These are phyloP conservation scores for Globisporangium irregulare DNA, from an alignment of 352 stramenopile species.

Conservation along the genomic window DNA sequence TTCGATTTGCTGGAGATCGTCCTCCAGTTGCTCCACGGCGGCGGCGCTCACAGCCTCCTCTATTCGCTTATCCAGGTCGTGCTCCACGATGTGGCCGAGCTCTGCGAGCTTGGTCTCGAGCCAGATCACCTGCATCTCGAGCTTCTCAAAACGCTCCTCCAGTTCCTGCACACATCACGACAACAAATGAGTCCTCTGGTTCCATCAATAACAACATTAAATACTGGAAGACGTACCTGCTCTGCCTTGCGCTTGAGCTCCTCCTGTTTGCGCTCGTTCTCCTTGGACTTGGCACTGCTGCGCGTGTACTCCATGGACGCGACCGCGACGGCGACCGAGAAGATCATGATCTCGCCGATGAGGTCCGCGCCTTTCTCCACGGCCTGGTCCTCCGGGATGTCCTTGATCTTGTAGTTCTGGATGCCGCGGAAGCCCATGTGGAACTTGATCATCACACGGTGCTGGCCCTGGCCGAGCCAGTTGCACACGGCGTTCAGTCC, in stretches of 20 bases:
- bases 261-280: conserved; percentile 57
- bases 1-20: conserved; percentile 13
- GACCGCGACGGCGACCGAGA: conserved; percentile 65
- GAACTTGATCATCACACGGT: conserved; percentile 58
- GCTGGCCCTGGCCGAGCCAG: conserved; percentile 61
- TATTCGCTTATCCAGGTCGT: conserved; percentile 19
- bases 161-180: conserved; percentile 21
- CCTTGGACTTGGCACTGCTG: conserved; percentile 49
- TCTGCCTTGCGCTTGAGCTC: conserved; percentile 47
- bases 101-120: conserved; percentile 39
- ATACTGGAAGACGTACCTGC: conserved; percentile 14
- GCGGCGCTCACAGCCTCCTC: conserved; percentile 13
- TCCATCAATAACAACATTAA: not conserved
- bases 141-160: conserved; percentile 46
- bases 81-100: conserved; percentile 36
- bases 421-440: conserved; percentile 83
- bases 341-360: conserved; percentile 77
- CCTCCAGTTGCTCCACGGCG: conserved; percentile 11
- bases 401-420: conserved; percentile 77
- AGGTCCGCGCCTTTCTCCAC: conserved; percentile 77
- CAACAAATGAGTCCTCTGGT: not conserved
- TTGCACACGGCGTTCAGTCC: conserved; percentile 60
- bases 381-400: conserved; percentile 62
- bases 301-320: conserved; percentile 78
- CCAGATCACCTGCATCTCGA: conserved; percentile 47